Percentiles rank a stretch among this genome's conserved stretches.
Evolutionary conservation across 805 yeast genomes (phyloP).

Genomic region (Metschnikowia lunata): DNA sequence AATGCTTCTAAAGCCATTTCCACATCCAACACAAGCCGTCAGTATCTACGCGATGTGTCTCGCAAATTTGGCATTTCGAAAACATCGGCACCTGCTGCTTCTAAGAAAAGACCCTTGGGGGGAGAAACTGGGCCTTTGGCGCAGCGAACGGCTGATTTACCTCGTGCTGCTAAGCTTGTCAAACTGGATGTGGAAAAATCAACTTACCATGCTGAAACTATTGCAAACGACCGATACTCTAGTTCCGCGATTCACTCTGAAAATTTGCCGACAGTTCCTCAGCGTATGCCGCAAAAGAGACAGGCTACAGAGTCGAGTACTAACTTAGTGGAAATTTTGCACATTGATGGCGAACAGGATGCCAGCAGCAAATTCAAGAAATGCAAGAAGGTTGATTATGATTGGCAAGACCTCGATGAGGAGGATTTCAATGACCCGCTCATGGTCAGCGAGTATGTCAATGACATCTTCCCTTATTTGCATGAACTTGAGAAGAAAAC

Average conservation of each 20-base stretch:
- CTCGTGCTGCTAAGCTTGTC: constrained; percentile 8
- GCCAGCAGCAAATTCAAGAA: constrained; percentile 27
- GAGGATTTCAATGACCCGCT: constrained; percentile 67
- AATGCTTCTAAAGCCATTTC: neutral
- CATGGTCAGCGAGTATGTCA: constrained; percentile 92
- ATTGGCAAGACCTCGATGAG: constrained; percentile 71
- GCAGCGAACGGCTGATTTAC: constrained; percentile 13
- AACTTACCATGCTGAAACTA: neutral
- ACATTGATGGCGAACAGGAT: constrained; percentile 7
- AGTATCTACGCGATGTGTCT: constrained; percentile 37
- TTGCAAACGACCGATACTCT: neutral
- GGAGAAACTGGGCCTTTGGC: constrained; percentile 32
- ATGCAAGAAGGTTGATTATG: constrained; percentile 39
- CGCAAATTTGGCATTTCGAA: constrained; percentile 28
- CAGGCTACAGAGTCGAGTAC: constrained; percentile 53
- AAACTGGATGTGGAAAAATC: constrained; percentile 3
- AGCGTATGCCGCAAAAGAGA: constrained; percentile 44
- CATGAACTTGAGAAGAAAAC: constrained; percentile 69
- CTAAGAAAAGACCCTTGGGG: constrained; percentile 28
- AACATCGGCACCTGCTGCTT: constrained; percentile 1
- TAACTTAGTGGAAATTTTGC: constrained; percentile 23
- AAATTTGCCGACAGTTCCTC: neutral
- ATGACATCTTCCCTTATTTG: constrained; percentile 78
- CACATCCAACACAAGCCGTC: constrained; percentile 5
- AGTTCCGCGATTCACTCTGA: neutral